Base-by-base conservation (phyloP, 176 grass and related monocot species). In the Eleusine coracana region DNA sequence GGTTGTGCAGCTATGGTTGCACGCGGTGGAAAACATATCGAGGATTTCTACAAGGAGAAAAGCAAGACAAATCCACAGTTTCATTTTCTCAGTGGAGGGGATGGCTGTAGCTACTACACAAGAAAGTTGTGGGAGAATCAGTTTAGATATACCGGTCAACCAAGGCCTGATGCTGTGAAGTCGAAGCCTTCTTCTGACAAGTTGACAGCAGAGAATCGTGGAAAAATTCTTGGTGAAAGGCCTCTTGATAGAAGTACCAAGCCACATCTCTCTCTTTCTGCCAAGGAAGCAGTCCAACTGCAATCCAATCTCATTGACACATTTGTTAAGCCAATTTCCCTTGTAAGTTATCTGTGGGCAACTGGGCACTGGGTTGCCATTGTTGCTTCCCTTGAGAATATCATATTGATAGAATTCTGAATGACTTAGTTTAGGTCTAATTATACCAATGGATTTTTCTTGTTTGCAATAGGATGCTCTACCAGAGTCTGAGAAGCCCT, bases 31-130 rank as follows among this genome's bases (percentile, higher is more conserved):
- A 98, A 98, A 93, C 84, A 80, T 78, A 93, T 98, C 66, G 96
- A 98, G 79, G 93, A 98, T 92, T 84, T 98, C 39, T 98, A 95
- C 79, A 98, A 89, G 85, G 91, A 93, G 75, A 98, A 92, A 77
- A 82, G 91, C 42, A 98, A 89, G 84, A 88, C 89, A 48, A 95
- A 82, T 87, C 87, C 87, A 60, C 82, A 92, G 40, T 98, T 98
- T 82, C 31, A 71, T 81, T 95, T 98, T 80, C 92, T 98, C 48
- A 84, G 55, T 86, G 87, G 83, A 86, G 92, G 96, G 72, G 91
- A 93, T 79, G 96, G 92, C 10, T 90, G 88, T 70, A 86, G 83
- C 72, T 98, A 95, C 79, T 98, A 98, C 68, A 42, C 70, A 37
- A 93, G 87, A 80, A 95, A 93, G 81, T 88, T 98, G 81, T 95